Conservation (phyloP, 2,329 filamentous ascomycete genomes). For the Nigrospora osmanthi region DNA sequence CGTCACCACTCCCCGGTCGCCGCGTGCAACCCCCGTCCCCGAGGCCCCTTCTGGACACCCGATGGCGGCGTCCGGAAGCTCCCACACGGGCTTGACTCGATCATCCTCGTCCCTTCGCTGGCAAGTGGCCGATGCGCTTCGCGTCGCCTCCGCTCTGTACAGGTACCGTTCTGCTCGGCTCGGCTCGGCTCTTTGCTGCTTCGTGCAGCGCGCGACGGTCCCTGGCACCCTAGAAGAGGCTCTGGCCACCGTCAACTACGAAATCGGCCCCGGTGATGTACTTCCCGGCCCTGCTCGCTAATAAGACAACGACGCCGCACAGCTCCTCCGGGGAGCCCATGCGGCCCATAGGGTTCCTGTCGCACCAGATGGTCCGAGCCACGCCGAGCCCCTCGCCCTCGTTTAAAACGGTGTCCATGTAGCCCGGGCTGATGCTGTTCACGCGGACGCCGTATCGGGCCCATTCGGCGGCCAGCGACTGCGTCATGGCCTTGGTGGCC, state of each 20-base stretch:
- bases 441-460: slow-evolving; percentile 61
- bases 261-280: slow-evolving; percentile 66
- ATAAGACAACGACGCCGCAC: slow-evolving; percentile 51
- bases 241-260: slow-evolving; percentile 51
- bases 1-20: no score
- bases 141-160: neutral
- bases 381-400: slow-evolving; percentile 51
- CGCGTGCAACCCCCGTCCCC: no score
- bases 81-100: no score
- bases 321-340: slow-evolving; percentile 60
- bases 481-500: slow-evolving; percentile 54
- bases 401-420: slow-evolving; percentile 72
- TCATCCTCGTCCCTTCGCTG: no score
- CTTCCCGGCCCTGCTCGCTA: slow-evolving; percentile 51
- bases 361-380: slow-evolving; percentile 46
- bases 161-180: neutral
- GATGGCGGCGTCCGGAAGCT: no score
- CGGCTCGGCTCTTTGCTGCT: neutral
- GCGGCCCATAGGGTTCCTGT: slow-evolving; percentile 53
- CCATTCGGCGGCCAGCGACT: slow-evolving; percentile 66
- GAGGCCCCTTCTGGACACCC: no score
- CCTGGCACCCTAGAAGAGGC: slow-evolving; percentile 12
- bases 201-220: neutral
- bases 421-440: slow-evolving; percentile 65
- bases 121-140: no score